phyloP scores from a whole-genome alignment of 2,329 filamentous ascomycete genomes.

The Colletotrichum caudatum region DNA sequence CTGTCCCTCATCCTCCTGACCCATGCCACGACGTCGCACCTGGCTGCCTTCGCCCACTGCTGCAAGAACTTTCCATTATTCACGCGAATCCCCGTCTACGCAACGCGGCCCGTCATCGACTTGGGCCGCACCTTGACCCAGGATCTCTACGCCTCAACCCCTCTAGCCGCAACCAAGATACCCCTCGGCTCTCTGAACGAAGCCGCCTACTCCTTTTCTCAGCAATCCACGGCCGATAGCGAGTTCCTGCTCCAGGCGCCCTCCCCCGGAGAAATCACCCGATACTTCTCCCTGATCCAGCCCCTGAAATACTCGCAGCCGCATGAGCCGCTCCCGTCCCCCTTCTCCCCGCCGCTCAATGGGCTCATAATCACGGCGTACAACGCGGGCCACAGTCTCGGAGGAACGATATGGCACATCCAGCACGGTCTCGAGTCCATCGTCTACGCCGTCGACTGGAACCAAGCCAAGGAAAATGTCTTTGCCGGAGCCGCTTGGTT shows the following conservation, averaged over 20 bases:
- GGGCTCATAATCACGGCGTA: constrained; percentile 96
- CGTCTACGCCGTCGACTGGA: constrained; percentile 98
- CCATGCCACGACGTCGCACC: constrained; percentile 90
- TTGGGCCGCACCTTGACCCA: constrained; percentile 91
- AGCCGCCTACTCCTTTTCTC: constrained; percentile 64
- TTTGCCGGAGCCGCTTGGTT: constrained; percentile 95
- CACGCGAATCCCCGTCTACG: constrained; percentile 92
- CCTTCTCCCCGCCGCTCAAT: constrained; percentile 89
- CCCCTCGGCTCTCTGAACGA: constrained; percentile 79
- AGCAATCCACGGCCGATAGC: constrained; percentile 61
- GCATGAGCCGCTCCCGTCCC: constrained; percentile 87
- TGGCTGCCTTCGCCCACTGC: constrained; percentile 94
- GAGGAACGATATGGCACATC: constrained; percentile 98
- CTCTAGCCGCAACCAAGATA: constrained; percentile 87
- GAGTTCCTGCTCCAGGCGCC: constrained; percentile 77
- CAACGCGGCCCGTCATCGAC: constrained; percentile 92
- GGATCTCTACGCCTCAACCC: constrained; percentile 91
- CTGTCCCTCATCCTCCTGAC: constrained; percentile 94
- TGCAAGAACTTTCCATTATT: constrained; percentile 97
- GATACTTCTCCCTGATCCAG: constrained; percentile 91
- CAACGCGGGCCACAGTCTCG: constrained; percentile 94
- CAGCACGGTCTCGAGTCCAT: constrained; percentile 97
- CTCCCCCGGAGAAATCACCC: constrained; percentile 87
- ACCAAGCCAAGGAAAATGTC: constrained; percentile 95
- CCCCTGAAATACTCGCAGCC: constrained; percentile 97